Conservation (phyloP, 129 eudicot species). For the Pittosporum tobira region DNA sequence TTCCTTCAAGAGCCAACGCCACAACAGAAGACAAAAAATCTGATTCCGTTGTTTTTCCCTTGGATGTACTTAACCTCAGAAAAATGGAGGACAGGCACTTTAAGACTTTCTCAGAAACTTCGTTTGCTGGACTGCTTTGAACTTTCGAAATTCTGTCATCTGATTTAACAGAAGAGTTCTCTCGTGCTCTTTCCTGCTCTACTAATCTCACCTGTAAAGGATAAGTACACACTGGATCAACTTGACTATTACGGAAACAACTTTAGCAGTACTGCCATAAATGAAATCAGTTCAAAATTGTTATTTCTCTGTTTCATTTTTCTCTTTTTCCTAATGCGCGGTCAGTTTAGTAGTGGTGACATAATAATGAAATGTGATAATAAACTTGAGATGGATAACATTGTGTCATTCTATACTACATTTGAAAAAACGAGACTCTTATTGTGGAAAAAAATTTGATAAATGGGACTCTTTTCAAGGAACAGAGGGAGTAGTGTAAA, state of each 20-base stretch:
- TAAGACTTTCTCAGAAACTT: constrained; percentile 61
- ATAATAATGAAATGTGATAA: too few species aligned
- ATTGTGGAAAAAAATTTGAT: too few species aligned
- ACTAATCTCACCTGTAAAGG: constrained; percentile 32
- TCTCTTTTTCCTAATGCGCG: too few species aligned
- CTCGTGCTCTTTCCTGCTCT: constrained; percentile 48
- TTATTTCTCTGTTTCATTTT: too few species aligned
- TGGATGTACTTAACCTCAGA: constrained; percentile 51
- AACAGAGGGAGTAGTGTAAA: constrained; percentile 10
- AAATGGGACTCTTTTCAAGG: too few species aligned
- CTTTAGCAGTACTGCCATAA: not conserved
- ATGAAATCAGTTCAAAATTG: not conserved
- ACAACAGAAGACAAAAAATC: constrained; percentile 36
- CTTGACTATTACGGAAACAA: not conserved
- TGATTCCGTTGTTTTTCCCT: constrained; percentile 54
- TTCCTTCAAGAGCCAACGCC: constrained; percentile 26
- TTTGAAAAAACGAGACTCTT: too few species aligned
- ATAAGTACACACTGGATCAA: constrained; percentile 14
- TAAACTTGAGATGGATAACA: too few species aligned
- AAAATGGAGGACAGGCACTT: constrained; percentile 64
- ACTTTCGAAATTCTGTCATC: constrained; percentile 43
- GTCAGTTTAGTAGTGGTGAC: too few species aligned
- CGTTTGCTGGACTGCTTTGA: constrained; percentile 55
- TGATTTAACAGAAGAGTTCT: constrained; percentile 54
- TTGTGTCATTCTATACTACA: too few species aligned